Evolutionary conservation across 441 rosid species (phyloP).

Genomic region (Dalechampia spathulata): DNA sequence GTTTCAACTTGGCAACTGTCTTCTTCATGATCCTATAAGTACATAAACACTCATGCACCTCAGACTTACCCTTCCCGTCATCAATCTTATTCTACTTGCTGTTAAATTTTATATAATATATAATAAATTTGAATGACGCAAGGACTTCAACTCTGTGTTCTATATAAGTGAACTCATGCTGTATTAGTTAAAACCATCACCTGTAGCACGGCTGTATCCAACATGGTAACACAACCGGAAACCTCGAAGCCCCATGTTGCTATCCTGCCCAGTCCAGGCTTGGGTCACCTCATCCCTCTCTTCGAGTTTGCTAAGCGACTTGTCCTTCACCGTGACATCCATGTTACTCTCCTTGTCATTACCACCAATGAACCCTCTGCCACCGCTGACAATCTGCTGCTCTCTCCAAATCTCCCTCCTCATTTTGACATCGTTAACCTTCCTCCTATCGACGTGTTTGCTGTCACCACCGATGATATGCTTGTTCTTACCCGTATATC

Average conservation of each 20-base stretch:
- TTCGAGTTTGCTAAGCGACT: conserved; percentile 37
- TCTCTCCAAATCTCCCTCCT: conserved; percentile 29
- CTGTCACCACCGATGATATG: conserved; percentile 7
- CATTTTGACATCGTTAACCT: conserved; percentile 27
- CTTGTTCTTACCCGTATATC: conserved; percentile 19
- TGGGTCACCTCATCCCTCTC: conserved; percentile 44
- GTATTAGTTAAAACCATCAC: too few relatives aligned
- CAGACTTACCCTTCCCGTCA: too few relatives aligned
- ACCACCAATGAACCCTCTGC: conserved; percentile 17
- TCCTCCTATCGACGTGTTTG: conserved; percentile 23
- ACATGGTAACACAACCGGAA: too few relatives aligned
- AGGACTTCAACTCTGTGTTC: too few relatives aligned
- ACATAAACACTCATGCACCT: too few relatives aligned
- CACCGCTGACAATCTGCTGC: conserved; percentile 21
- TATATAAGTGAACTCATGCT: too few relatives aligned
- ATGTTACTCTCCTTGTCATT: conserved; percentile 32
- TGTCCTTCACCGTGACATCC: conserved; percentile 21
- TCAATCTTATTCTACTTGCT: too few relatives aligned
- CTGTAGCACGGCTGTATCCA: too few relatives aligned
- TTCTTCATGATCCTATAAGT: too few relatives aligned
- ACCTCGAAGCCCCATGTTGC: conserved; percentile 24
- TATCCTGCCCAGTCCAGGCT: conserved; percentile 40
- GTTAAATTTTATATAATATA: too few relatives aligned
- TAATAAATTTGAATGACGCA: too few relatives aligned
- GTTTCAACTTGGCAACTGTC: too few relatives aligned